Evolutionary conservation across 176 grass and related monocot genomes (phyloP).

Genomic region (Avena atlantica): DNA sequence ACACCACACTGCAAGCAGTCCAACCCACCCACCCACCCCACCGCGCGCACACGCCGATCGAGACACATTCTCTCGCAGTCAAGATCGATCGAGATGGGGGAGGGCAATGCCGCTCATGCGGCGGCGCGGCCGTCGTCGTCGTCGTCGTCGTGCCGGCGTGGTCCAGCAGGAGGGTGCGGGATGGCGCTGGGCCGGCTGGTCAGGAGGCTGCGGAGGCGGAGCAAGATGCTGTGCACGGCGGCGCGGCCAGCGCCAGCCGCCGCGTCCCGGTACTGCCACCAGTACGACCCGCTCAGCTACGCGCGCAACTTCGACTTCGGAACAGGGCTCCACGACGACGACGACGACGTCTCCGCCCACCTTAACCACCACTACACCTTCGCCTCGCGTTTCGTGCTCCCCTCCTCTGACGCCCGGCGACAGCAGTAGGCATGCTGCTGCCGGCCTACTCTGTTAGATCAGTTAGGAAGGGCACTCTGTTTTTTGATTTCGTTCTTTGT

Average conservation of each 20-base stretch:
- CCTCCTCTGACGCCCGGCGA: background rate
- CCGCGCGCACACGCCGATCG: background rate
- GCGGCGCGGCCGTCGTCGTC: background rate
- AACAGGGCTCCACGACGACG: constrained; percentile 41
- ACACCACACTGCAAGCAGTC: background rate
- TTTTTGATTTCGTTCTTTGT: background rate
- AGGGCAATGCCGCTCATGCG: background rate
- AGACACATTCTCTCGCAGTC: background rate
- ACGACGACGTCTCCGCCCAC: constrained; percentile 25
- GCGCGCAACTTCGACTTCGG: constrained; percentile 89
- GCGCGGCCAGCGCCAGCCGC: background rate
- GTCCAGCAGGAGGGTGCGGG: constrained; percentile 15
- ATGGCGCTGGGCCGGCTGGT: constrained; percentile 64
- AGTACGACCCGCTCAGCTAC: constrained; percentile 91
- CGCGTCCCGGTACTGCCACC: constrained; percentile 47
- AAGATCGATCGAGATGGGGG: constrained; percentile 4
- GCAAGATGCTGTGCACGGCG: constrained; percentile 62
- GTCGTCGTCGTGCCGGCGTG: background rate
- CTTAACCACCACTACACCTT: constrained; percentile 62
- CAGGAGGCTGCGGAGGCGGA: constrained; percentile 73
- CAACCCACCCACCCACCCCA: background rate
- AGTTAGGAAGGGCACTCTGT: background rate
- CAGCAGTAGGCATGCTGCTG: constrained; percentile 18
- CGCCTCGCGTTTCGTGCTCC: constrained; percentile 73
- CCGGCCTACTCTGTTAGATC: constrained; percentile 19